Base-by-base conservation (phyloP, 192 early-diverging fungal genomes). In the Hyaloraphidium curvatum region DNA sequence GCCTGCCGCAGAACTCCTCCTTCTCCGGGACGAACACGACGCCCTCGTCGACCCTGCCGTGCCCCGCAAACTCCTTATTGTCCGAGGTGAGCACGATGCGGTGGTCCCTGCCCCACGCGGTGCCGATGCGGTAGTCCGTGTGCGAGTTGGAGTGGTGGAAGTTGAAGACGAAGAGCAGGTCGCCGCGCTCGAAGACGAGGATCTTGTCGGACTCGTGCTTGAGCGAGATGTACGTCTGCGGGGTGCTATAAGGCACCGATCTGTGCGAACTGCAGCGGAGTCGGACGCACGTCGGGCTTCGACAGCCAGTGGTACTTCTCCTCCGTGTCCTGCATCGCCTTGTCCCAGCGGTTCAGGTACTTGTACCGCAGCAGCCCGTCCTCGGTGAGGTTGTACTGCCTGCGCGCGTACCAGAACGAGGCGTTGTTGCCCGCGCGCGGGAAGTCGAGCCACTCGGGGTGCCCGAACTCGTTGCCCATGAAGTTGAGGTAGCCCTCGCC, bases 391-490 rank as follows among this genome's bases (percentile, higher is more conserved):
- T 95, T 93, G 80, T 83, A 94, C 67, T 97, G 93, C 16, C 91
- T 80, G 25, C 91, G 74, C 9, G 91, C 90, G 63, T 95, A 89
- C 63, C 90, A 87, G 71, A 87, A 95, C 40, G 80, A 84, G 26
- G 75, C 76, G 27, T 73, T 71, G 70, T 97, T 97, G 54, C 93
- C 93, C 19, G 60, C 84, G 28, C 93, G 84, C 48, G 93, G 93
- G 56, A 97, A 97, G 68, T 97, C 93, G 25, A 97, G 77, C 93
- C 93, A 97, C 67, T 97, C 93, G 17, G 93, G 93, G 52, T 97
- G 93, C 0, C 93, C 93, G 23, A 48, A 52, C 25, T 53, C 50
- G 25, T 56, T 52, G 33, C 93, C 93, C 62, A 91, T 87, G 55
- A 97, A 97, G 41, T 84, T 95, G 51, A 97, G 69, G 59, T 92